A percentile compares a stretch with the other conserved stretches of the same genome.
These are phyloP conservation scores for Fragaria vesca DNA, from an alignment of 306 rosid species.

Conservation along the genomic window DNA sequence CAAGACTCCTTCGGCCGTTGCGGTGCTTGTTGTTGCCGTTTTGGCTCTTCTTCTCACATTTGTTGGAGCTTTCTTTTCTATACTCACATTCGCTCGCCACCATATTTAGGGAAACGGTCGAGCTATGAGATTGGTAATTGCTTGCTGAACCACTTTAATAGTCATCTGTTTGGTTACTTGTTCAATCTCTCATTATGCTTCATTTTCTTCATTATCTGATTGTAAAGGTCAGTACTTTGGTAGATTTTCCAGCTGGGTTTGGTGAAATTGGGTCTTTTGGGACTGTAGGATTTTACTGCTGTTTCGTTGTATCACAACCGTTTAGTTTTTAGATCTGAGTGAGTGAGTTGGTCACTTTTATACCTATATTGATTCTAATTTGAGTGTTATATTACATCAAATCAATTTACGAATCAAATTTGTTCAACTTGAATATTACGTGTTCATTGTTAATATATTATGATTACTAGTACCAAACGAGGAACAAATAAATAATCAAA, in stretches of 20 bases:
- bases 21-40: conserved; percentile 16
- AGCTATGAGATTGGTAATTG: not conserved
- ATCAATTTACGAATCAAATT: too few species aligned
- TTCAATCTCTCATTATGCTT: not conserved
- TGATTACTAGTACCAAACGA: too few species aligned
- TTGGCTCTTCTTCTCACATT: conserved; percentile 31
- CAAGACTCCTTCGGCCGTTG: not conserved
- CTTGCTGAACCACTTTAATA: not conserved
- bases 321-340: too few species aligned
- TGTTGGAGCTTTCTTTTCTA: conserved; percentile 31
- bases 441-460: too few species aligned
- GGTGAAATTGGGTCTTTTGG: not conserved
- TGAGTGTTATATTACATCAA: too few species aligned
- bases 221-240: not conserved
- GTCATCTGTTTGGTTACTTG: not conserved
- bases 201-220: not conserved
- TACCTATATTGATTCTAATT: too few species aligned
- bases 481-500: too few species aligned
- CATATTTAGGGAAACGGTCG: not conserved
- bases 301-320: not conserved
- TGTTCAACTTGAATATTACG: too few species aligned
- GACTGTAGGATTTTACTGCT: not conserved
- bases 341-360: too few species aligned
- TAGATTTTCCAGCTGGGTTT: not conserved
- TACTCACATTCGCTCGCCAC: conserved; percentile 29